phyloP scores from a whole-genome alignment of 1,284 basidiomycete genomes.

The Prillingera fragicola region DNA sequence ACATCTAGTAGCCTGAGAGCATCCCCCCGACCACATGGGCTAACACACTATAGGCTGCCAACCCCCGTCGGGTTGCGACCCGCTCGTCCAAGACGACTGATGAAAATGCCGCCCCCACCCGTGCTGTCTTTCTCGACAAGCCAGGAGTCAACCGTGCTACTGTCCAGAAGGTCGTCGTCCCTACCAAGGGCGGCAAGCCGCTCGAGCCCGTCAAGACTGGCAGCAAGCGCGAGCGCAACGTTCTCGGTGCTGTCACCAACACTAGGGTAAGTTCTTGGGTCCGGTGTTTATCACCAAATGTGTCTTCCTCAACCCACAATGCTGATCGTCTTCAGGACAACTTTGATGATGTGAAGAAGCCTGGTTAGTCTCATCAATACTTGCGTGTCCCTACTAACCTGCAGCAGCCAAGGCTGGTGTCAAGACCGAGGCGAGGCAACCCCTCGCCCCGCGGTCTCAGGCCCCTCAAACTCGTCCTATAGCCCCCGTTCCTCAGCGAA shows the following conservation, averaged over 20 bases:
- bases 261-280: slow-evolving; percentile 16
- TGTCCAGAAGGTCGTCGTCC: slow-evolving; percentile 21
- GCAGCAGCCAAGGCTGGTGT: slow-evolving; percentile 21
- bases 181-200: slow-evolving; percentile 1
- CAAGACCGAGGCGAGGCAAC: slow-evolving; percentile 32
- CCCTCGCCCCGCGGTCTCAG: slow-evolving; percentile 26
- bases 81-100: slow-evolving; percentile 31
- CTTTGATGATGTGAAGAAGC: slow-evolving; percentile 30
- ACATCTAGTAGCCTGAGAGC: neutral
- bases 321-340: slow-evolving; percentile 22
- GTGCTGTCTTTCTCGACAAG: slow-evolving; percentile 24
- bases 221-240: slow-evolving; percentile 41
- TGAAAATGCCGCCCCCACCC: slow-evolving; percentile 41
- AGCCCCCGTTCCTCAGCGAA: slow-evolving; percentile 36
- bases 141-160: slow-evolving; percentile 23
- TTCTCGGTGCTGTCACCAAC: slow-evolving; percentile 38
- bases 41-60: slow-evolving; percentile 14
- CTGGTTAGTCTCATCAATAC: slow-evolving; percentile 21
- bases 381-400: neutral
- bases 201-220: slow-evolving; percentile 29
- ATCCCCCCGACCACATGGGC: neutral
- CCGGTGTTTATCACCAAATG: neutral
- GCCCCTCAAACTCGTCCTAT: slow-evolving; percentile 28
- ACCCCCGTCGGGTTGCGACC: slow-evolving; percentile 28
- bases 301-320: neutral